A percentile compares a stretch with the other conserved stretches of the same genome.
Conservation (phyloP, 306 rosid genomes). For the Echinosophora koreensis region DNA sequence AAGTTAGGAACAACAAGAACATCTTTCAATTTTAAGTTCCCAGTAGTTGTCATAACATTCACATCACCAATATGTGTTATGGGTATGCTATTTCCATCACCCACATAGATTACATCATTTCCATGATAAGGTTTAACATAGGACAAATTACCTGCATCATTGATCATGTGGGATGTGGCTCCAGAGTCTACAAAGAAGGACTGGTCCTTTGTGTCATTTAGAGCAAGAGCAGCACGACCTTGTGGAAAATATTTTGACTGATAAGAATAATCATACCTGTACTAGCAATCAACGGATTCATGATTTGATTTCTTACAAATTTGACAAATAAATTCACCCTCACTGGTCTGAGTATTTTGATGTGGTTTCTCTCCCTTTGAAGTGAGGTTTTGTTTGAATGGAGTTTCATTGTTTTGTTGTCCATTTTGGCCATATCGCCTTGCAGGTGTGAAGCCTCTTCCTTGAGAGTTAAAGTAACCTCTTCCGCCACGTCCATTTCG, state of each 20-base stretch:
- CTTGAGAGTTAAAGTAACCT: neutral
- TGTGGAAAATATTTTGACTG: neutral
- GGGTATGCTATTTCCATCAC: neutral
- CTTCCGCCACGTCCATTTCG: neutral
- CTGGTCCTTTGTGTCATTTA: neutral
- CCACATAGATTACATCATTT: neutral
- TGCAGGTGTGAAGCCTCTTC: neutral
- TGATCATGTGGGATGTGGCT: conserved; percentile 6
- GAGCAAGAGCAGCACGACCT: neutral
- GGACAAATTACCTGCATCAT: neutral
- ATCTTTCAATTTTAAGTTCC: neutral
- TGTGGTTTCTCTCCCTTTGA: neutral
- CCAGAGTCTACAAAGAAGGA: neutral
- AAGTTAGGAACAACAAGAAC: neutral
- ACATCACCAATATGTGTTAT: neutral
- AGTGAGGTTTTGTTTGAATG: neutral
- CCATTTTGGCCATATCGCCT: neutral
- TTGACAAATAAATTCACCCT: neutral
- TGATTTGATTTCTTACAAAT: neutral
- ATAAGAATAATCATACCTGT: neutral
- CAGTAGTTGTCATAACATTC: neutral
- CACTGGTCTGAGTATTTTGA: neutral
- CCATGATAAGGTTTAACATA: conserved; percentile 2
- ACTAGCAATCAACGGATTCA: neutral
- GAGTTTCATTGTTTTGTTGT: neutral